Evolutionary conservation across 2,329 filamentous ascomycete species (phyloP), one percentile per base, ranked within the genome.

Genomic region (Sporothrix globosa): DNA sequence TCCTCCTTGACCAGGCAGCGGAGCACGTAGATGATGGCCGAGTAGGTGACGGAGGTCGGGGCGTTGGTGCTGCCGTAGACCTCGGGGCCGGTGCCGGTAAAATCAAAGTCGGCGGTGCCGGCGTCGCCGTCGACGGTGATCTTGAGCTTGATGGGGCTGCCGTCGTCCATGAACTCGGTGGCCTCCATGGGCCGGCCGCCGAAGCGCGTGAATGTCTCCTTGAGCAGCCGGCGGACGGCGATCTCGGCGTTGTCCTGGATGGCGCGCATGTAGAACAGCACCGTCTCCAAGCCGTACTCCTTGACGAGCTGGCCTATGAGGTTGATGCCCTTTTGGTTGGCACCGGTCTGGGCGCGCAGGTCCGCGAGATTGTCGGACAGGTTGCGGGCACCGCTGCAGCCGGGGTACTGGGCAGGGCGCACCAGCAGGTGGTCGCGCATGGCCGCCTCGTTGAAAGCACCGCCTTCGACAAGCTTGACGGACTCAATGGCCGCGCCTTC

Each of bases 201-300:
- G 21, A 72, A 72, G 90, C 89, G 14, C 89, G 90, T 44, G 90
- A 88, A 63, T 0, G 88, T 48, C 2, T 86, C 83, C 75, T 91
- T 92, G 27, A 95, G 82, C 3, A 95, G 82, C 61, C 86, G 86
- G 13, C 91, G 86, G 0, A 96, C 92, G 19, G 88, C 89, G 0
- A 87, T 81, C 75, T 92, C 91, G 0, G 92, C 92, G 48, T 92
- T 93, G 58, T 87, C 84, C 77, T 94, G 91, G 70, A 95, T 94
- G 61, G 85, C 89, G 56, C 85, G 83, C 92, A 95, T 94, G 78
- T 93, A 93, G 75, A 91, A 89, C 72, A 91, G 88, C 2, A 72
- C 91, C 0, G 90, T 88, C 1, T 88, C 82, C 72, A 91, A 88
- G 9, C 88, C 87, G 73, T 92, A 93, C 75, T 95, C 92, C 17